A percentile compares a stretch with the other conserved stretches of the same genome.
Evolutionary conservation across 768 basidiomycete genomes (phyloP).

Genomic region (Coprinopsis marcescibilis): DNA sequence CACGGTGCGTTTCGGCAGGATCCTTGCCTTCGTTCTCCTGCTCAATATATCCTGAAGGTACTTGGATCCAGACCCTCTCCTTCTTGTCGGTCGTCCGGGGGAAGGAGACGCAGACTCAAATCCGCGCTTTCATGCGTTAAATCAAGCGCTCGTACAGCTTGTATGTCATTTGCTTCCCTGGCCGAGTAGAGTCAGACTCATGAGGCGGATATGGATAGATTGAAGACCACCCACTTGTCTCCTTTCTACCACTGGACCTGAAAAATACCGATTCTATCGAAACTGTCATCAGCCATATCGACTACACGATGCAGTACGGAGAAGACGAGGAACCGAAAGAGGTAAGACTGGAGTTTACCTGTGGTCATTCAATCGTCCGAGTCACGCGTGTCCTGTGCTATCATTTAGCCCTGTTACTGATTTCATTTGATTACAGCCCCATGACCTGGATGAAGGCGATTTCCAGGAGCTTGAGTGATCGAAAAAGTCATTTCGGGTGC

Average conservation of each 20-base stretch:
- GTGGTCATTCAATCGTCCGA: neutral
- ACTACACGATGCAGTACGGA: constrained; percentile 98
- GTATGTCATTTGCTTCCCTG: constrained; percentile 39
- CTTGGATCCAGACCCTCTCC: constrained; percentile 89
- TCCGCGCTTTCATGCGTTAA: constrained; percentile 87
- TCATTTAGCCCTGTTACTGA: constrained; percentile 13
- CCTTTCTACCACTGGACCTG: constrained; percentile 92
- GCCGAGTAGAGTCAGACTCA: neutral
- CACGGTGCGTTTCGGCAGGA: constrained; percentile 46
- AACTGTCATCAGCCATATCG: constrained; percentile 89
- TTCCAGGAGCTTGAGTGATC: constrained; percentile 70
- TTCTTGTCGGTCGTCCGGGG: constrained; percentile 65
- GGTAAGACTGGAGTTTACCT: constrained; percentile 34
- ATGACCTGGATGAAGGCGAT: constrained; percentile 90
- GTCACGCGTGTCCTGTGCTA: constrained; percentile 1
- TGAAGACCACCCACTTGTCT: constrained; percentile 96
- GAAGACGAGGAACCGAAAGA: constrained; percentile 98
- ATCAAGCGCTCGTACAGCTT: constrained; percentile 91
- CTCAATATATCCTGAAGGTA: constrained; percentile 46
- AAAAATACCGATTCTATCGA: constrained; percentile 86
- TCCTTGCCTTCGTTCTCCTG: neutral
- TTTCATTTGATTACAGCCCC: constrained; percentile 50
- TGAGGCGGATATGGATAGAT: constrained; percentile 50
- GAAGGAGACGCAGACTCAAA: constrained; percentile 51
- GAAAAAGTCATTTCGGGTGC: neutral